Evolutionary conservation across 1,139 yeast genomes (phyloP).

Genomic region (Kodamaea plutei): DNA sequence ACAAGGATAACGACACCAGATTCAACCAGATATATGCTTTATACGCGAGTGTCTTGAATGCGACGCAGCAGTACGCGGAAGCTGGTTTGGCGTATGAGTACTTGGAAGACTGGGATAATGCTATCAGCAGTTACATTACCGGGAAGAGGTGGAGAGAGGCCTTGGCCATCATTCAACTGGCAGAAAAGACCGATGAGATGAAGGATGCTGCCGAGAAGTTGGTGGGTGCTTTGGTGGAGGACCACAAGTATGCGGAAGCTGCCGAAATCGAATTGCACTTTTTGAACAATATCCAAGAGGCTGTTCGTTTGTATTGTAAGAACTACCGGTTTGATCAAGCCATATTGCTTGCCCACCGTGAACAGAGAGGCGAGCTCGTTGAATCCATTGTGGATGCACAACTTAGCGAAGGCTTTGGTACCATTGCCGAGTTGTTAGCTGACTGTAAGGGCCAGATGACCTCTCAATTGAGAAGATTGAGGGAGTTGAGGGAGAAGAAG

Average conservation of each 20-base stretch:
- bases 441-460: conserved; percentile 84
- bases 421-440: conserved; percentile 80
- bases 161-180: conserved; percentile 48
- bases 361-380: conserved; percentile 43
- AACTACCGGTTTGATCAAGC: conserved; percentile 77
- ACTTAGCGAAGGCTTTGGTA: conserved; percentile 82
- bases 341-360: conserved; percentile 53
- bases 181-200: conserved; percentile 34
- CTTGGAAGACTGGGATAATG: conserved; percentile 51
- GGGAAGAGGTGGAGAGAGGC: conserved; percentile 89
- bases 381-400: conserved; percentile 65
- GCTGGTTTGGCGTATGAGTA: conserved; percentile 79
- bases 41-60: conserved; percentile 61
- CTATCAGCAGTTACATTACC: conserved; percentile 63
- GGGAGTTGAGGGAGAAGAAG: conserved; percentile 82
- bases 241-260: conserved; percentile 77
- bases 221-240: conserved; percentile 57
- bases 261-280: conserved; percentile 70
- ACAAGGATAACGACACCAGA: conserved; percentile 54
- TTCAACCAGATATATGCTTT: conserved; percentile 52
- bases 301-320: conserved; percentile 68
- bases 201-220: conserved; percentile 52
- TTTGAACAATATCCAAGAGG: conserved; percentile 56
- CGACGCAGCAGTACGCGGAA: conserved; percentile 54
- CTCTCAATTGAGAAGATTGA: conserved; percentile 77